Conservation (phyloP, 768 basidiomycete species). For the Russula brevipes region DNA sequence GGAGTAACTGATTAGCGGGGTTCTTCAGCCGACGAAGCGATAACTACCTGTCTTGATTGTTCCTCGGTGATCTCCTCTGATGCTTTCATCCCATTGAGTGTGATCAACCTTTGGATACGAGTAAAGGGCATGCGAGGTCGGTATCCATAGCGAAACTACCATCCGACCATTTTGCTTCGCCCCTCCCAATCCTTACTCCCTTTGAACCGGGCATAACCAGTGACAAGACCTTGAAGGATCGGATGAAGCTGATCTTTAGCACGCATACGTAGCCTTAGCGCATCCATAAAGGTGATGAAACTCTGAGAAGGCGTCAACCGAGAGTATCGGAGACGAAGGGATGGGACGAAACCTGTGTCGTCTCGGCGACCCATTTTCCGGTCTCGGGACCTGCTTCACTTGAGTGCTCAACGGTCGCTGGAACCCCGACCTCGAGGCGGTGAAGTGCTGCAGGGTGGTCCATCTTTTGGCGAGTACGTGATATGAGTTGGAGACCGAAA, state of each 20-base stretch:
- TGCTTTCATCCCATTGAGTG: slow-evolving; percentile 94
- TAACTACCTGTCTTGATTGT: slow-evolving; percentile 79
- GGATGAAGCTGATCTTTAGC: slow-evolving; percentile 98
- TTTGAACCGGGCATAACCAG: slow-evolving; percentile 90
- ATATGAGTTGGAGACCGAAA: neutral
- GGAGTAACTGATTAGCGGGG: neutral
- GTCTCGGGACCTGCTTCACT: slow-evolving; percentile 90
- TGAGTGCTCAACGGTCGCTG: slow-evolving; percentile 94
- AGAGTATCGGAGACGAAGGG: neutral
- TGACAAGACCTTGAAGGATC: slow-evolving; percentile 90
- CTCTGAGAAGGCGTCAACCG: slow-evolving; percentile 47
- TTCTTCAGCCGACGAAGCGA: neutral
- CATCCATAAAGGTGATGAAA: slow-evolving; percentile 99
- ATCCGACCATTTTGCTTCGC: slow-evolving; percentile 85
- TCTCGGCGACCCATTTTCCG: slow-evolving; percentile 96
- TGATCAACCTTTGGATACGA: slow-evolving; percentile 68
- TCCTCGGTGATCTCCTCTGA: slow-evolving; percentile 95
- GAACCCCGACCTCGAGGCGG: slow-evolving; percentile 85
- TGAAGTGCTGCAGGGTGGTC: slow-evolving; percentile 91
- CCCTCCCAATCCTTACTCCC: slow-evolving; percentile 97
- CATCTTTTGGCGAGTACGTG: slow-evolving; percentile 55
- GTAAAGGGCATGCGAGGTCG: neutral
- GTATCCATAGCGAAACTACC: slow-evolving; percentile 45
- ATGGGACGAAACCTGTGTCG: slow-evolving; percentile 69
- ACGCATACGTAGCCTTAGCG: slow-evolving; percentile 83